A percentile compares a stretch with the other conserved stretches of the same genome.
Evolutionary conservation across 1,284 basidiomycete genomes (phyloP).

Genomic region (Trametes polyzona): DNA sequence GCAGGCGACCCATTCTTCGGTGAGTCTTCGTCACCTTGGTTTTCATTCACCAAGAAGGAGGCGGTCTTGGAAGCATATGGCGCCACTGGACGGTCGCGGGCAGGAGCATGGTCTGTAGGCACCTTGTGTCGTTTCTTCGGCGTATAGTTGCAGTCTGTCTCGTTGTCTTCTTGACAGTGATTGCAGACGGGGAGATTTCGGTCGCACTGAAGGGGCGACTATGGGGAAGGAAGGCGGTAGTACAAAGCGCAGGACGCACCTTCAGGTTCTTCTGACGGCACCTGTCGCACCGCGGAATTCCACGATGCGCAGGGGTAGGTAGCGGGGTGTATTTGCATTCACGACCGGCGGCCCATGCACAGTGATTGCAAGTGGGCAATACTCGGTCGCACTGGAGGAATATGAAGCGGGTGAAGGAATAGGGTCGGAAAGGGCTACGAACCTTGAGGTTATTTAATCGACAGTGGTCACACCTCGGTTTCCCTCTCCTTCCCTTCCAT

Average conservation of each 20-base stretch:
- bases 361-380: conserved; percentile 72
- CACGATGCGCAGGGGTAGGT: conserved; percentile 73
- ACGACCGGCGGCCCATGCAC: conserved; percentile 61
- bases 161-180: conserved; percentile 56
- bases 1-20: conserved; percentile 22
- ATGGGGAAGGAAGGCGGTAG: conserved; percentile 1
- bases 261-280: conserved; percentile 69
- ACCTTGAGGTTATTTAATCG: conserved; percentile 73
- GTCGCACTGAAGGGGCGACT: conserved; percentile 54
- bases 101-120: conserved; percentile 47
- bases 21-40: conserved; percentile 21
- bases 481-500: conserved; percentile 72
- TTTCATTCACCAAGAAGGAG: conserved; percentile 53
- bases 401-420: not conserved
- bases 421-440: conserved; percentile 28
- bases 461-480: conserved; percentile 73
- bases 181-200: conserved; percentile 72
- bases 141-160: conserved; percentile 64
- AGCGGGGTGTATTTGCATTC: conserved; percentile 74
- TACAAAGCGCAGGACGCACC: conserved; percentile 40
- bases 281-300: conserved; percentile 72
- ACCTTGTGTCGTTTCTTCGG: conserved; percentile 68
- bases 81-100: conserved; percentile 42
- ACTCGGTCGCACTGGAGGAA: conserved; percentile 65
- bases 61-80: conserved; percentile 53